Evolutionary conservation across 148 eudicot genomes (phyloP).

Genomic region (Cornus controversa): DNA sequence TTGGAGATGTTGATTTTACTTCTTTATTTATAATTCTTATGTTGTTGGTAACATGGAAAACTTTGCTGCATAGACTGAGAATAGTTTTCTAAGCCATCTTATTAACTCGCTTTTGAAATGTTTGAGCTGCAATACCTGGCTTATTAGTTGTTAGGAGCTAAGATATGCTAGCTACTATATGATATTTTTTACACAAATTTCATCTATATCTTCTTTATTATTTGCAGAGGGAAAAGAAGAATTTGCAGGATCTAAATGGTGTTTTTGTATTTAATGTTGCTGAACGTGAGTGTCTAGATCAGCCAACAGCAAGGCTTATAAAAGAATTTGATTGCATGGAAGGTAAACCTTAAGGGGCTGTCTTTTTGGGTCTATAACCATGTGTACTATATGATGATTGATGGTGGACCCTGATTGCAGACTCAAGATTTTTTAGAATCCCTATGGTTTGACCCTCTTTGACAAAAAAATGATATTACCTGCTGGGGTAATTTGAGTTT

Average conservation of each 20-base stretch:
- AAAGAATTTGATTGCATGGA: constrained; percentile 78
- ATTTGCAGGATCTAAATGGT: constrained; percentile 75
- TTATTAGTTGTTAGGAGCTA: neutral
- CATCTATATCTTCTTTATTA: neutral
- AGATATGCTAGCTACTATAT: neutral
- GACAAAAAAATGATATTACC: neutral
- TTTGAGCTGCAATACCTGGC: neutral
- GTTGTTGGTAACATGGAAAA: neutral
- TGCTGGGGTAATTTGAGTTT: neutral
- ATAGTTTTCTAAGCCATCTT: neutral
- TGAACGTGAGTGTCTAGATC: constrained; percentile 71
- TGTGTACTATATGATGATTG: neutral
- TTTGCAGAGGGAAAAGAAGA: constrained; percentile 86
- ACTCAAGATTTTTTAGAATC: neutral
- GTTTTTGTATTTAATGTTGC: constrained; percentile 77
- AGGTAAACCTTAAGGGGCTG: constrained; percentile 38
- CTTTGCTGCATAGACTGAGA: neutral
- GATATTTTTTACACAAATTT: neutral
- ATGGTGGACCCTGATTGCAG: neutral
- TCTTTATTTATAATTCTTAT: neutral
- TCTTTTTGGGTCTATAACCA: neutral
- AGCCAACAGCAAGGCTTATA: constrained; percentile 84
- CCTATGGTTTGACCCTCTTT: neutral
- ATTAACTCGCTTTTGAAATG: neutral
- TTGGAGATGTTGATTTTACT: no score